These are phyloP conservation scores for Hygrophila difformis DNA, from an alignment of 257 asterid species.

Conservation along the genomic window DNA sequence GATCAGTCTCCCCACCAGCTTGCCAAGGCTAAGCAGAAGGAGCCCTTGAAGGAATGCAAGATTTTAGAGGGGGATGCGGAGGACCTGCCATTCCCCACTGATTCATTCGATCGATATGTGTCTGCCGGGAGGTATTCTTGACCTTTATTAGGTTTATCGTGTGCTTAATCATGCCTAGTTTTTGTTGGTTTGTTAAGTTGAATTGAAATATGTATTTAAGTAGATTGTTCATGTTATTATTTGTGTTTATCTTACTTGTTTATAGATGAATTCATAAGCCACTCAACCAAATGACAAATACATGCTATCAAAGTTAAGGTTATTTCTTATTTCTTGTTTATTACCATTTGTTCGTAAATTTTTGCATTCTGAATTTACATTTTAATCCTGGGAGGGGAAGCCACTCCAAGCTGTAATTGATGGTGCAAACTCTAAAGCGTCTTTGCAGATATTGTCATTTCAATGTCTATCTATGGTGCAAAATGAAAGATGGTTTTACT, in stretches of 20 bases:
- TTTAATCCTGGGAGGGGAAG: neutral
- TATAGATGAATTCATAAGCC: constrained; percentile 8
- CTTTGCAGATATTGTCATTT: too few relatives aligned
- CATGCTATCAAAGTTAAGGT: too few relatives aligned
- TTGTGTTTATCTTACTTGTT: constrained; percentile 12
- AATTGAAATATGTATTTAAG: neutral
- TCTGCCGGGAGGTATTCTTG: constrained; percentile 86
- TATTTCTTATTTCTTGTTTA: neutral
- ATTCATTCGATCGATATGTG: constrained; percentile 66
- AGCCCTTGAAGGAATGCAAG: constrained; percentile 77
- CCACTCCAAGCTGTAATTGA: too few relatives aligned
- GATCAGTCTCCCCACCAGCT: constrained; percentile 99
- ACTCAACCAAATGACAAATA: too few relatives aligned
- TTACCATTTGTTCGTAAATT: neutral
- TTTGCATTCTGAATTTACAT: neutral
- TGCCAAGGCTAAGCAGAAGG: constrained; percentile 86
- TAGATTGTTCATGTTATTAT: neutral
- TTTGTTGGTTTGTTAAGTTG: neutral
- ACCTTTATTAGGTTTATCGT: constrained; percentile 1
- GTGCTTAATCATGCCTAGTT: neutral
- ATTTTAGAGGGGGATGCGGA: constrained; percentile 94
- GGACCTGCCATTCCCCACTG: constrained; percentile 84
- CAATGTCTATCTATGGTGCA: too few relatives aligned
- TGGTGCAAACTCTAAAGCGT: too few relatives aligned
- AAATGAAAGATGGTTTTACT: too few relatives aligned